These are phyloP conservation scores for Pulicaria dysenterica DNA, from an alignment of 129 eudicot genomes.

Conservation along the genomic window DNA sequence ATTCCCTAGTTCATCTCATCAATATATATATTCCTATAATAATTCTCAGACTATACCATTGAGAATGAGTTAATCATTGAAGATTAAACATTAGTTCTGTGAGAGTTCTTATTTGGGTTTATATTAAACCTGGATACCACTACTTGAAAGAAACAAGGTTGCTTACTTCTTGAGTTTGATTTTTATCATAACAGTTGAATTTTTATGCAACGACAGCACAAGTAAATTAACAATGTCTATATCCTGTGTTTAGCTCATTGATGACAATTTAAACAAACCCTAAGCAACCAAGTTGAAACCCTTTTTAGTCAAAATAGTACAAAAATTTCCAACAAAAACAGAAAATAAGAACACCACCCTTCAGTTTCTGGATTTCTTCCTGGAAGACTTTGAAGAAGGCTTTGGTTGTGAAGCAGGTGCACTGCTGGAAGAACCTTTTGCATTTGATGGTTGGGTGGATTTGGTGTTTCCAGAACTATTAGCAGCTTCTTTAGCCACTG, in stretches of 20 bases:
- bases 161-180: not conserved
- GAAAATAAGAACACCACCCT: not conserved
- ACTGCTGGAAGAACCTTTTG: slow-evolving; percentile 57
- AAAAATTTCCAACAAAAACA: not conserved
- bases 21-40: no score
- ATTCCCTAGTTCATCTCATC: no score
- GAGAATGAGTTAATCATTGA: no score
- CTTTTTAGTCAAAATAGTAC: not conserved
- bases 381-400: slow-evolving; percentile 69
- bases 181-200: not conserved
- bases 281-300: not conserved
- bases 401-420: slow-evolving; percentile 57
- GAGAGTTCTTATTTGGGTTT: no score
- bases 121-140: not conserved
- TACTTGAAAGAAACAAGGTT: not conserved
- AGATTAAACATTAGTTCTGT: no score
- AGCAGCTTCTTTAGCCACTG: slow-evolving; percentile 68
- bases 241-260: not conserved
- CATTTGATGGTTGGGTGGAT: slow-evolving; percentile 50
- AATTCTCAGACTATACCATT: no score
- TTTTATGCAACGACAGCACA: not conserved
- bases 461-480: slow-evolving; percentile 37
- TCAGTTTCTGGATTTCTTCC: slow-evolving; percentile 84
- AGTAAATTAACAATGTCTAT: slow-evolving; percentile 7
- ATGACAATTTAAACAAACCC: slow-evolving; percentile 21